Conservation (phyloP, 352 stramenopile species). For the Phytophthora cryptogea region DNA sequence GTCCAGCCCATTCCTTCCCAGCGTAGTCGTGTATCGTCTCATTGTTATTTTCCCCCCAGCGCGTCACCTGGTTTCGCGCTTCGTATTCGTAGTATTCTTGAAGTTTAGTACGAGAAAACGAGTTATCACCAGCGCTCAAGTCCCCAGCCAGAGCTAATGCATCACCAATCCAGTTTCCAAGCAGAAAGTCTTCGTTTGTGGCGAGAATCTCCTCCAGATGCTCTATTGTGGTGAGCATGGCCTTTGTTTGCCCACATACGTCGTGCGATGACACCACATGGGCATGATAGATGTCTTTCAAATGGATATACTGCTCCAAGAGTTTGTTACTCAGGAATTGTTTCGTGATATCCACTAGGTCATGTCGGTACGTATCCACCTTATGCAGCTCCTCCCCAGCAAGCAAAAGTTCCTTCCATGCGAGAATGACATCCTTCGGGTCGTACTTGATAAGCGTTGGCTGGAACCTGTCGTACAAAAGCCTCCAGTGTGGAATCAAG, state of each 20-base stretch:
- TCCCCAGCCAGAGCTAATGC: conserved; percentile 49
- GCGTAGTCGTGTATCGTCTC: conserved; percentile 80
- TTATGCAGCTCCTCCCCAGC: conserved; percentile 41
- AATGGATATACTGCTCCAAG: conserved; percentile 52
- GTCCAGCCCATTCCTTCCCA: conserved; percentile 72
- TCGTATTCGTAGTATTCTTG: conserved; percentile 79
- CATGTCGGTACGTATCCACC: conserved; percentile 65
- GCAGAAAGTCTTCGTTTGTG: conserved; percentile 71
- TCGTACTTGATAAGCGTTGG: conserved; percentile 74
- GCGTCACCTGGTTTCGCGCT: conserved; percentile 77
- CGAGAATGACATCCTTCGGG: conserved; percentile 51
- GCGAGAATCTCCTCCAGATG: conserved; percentile 64
- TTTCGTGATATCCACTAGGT: conserved; percentile 73
- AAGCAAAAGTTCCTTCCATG: conserved; percentile 58
- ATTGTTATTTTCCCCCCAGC: conserved; percentile 77
- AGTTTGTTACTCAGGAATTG: conserved; percentile 75
- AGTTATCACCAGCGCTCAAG: conserved; percentile 15
- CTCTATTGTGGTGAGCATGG: conserved; percentile 50
- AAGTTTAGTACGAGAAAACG: conserved; percentile 21
- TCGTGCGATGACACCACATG: conserved; percentile 29
- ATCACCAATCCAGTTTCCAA: conserved; percentile 72
- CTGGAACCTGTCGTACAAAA: conserved; percentile 67
- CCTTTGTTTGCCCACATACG: conserved; percentile 42
- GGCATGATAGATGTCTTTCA: conserved; percentile 48
- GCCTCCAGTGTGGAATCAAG: conserved; percentile 64